These are phyloP conservation scores for Ilyonectria sp. DNA, from an alignment of 2,329 filamentous ascomycete species.

Conservation along the genomic window DNA sequence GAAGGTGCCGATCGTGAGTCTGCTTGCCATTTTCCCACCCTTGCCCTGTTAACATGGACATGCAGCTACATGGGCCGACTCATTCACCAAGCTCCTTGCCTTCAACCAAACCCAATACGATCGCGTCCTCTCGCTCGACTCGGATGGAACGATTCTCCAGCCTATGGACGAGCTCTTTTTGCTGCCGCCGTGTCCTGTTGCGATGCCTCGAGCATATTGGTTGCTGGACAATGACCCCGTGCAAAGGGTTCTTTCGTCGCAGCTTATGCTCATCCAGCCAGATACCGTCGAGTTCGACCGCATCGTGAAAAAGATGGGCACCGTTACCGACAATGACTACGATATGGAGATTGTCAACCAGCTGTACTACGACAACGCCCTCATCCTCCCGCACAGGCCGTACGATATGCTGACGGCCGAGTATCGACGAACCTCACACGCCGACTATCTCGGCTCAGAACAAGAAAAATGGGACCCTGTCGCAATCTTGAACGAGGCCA, in stretches of 20 bases:
- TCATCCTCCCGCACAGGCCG: slow-evolving; percentile 75
- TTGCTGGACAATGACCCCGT: slow-evolving; percentile 60
- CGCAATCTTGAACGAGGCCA: slow-evolving; percentile 24
- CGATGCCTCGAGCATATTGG: slow-evolving; percentile 82
- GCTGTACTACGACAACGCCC: slow-evolving; percentile 69
- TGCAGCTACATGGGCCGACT: slow-evolving; percentile 2
- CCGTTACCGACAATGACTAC: slow-evolving; percentile 57
- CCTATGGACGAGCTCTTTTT: slow-evolving; percentile 80
- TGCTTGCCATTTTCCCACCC: not conserved
- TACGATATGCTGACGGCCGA: slow-evolving; percentile 75
- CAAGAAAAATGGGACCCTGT: slow-evolving; percentile 71
- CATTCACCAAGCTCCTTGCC: slow-evolving; percentile 68
- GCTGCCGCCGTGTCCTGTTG: slow-evolving; percentile 71
- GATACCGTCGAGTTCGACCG: slow-evolving; percentile 64
- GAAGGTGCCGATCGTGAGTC: slow-evolving; percentile 53
- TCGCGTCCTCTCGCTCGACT: slow-evolving; percentile 67
- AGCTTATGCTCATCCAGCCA: slow-evolving; percentile 72
- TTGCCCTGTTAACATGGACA: not conserved
- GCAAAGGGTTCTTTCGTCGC: slow-evolving; percentile 63
- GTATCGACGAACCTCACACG: slow-evolving; percentile 68
- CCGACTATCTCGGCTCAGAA: slow-evolving; percentile 56
- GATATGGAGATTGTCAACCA: slow-evolving; percentile 79
- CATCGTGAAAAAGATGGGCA: slow-evolving; percentile 47
- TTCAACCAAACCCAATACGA: slow-evolving; percentile 76
- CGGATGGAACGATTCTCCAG: slow-evolving; percentile 74